phyloP scores from a whole-genome alignment of 306 rosid genomes.

The Cercis canadensis region DNA sequence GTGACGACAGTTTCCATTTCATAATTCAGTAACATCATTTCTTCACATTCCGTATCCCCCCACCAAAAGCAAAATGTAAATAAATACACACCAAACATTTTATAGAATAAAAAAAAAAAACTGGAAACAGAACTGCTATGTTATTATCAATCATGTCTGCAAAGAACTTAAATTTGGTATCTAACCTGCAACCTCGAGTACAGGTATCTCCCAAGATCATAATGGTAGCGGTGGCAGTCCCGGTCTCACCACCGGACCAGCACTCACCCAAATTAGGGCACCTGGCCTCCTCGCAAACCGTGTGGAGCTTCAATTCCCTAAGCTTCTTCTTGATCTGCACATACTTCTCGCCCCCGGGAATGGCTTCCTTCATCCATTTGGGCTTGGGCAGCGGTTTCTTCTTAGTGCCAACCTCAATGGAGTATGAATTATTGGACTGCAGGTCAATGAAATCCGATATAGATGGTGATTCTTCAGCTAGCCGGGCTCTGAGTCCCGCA shows the following conservation, averaged over 20 bases:
- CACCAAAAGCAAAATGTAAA: too few relatives aligned
- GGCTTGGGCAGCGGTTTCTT: conserved; percentile 97
- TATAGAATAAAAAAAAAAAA: neutral
- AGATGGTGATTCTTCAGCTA: conserved; percentile 66
- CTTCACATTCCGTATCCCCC: too few relatives aligned
- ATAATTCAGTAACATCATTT: too few relatives aligned
- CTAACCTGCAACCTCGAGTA: conserved; percentile 98
- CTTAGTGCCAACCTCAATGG: conserved; percentile 98
- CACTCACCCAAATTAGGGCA: conserved; percentile 98
- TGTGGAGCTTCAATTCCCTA: conserved; percentile 88
- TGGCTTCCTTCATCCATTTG: conserved; percentile 96
- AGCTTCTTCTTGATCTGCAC: conserved; percentile 98
- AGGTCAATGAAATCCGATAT: conserved; percentile 62
- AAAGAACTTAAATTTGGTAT: too few relatives aligned
- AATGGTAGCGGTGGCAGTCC: conserved; percentile 97
- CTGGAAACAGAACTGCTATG: neutral
- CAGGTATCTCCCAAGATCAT: conserved; percentile 99
- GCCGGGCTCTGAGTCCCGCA: conserved; percentile 77
- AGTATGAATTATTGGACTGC: conserved; percentile 59
- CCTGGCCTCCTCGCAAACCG: conserved; percentile 93
- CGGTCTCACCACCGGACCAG: conserved; percentile 99
- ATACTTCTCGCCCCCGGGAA: conserved; percentile 95
- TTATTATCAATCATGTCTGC: too few relatives aligned
- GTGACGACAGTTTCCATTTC: neutral
- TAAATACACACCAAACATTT: neutral